These are phyloP conservation scores for Alnus rubra DNA, from an alignment of 306 rosid species.

Conservation along the genomic window DNA sequence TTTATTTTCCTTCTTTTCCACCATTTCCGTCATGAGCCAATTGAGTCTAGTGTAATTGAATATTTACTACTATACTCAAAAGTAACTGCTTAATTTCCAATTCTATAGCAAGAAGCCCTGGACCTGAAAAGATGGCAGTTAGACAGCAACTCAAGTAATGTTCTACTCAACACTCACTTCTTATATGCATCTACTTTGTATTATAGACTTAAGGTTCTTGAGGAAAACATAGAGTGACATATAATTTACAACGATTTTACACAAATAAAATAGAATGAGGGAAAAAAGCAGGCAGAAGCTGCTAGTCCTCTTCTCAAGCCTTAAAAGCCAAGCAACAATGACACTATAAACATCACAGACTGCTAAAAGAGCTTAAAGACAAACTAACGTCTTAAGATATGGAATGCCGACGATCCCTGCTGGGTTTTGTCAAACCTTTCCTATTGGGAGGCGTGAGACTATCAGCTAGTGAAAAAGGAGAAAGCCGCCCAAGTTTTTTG, in stretches of 20 bases:
- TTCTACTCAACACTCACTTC: slow-evolving; percentile 21
- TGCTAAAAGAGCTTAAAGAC: slow-evolving; percentile 2
- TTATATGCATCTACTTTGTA: slow-evolving; percentile 28
- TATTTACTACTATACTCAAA: neutral
- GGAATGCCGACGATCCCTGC: slow-evolving; percentile 83
- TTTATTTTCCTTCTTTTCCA: neutral
- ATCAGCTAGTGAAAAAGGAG: slow-evolving; percentile 71
- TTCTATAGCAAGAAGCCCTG: neutral
- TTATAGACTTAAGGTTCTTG: slow-evolving; percentile 31
- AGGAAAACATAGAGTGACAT: slow-evolving; percentile 24
- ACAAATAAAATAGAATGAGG: slow-evolving; percentile 21
- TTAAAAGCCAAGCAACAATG: slow-evolving; percentile 27
- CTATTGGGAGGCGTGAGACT: slow-evolving; percentile 41
- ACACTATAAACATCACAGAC: slow-evolving; percentile 16
- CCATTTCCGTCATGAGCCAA: neutral
- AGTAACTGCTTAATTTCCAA: neutral
- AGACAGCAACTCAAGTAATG: slow-evolving; percentile 24
- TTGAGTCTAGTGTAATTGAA: neutral
- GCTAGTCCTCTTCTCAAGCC: slow-evolving; percentile 29
- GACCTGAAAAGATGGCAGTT: slow-evolving; percentile 1
- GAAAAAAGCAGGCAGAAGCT: slow-evolving; percentile 16
- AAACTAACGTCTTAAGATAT: slow-evolving; percentile 54
- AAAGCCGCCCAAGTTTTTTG: slow-evolving; percentile 64
- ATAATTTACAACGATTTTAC: slow-evolving; percentile 41
- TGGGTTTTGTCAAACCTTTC: slow-evolving; percentile 55